These are phyloP conservation scores for Graphiopsis chlorocephala DNA, from an alignment of 2,329 filamentous ascomycete genomes.

Conservation along the genomic window DNA sequence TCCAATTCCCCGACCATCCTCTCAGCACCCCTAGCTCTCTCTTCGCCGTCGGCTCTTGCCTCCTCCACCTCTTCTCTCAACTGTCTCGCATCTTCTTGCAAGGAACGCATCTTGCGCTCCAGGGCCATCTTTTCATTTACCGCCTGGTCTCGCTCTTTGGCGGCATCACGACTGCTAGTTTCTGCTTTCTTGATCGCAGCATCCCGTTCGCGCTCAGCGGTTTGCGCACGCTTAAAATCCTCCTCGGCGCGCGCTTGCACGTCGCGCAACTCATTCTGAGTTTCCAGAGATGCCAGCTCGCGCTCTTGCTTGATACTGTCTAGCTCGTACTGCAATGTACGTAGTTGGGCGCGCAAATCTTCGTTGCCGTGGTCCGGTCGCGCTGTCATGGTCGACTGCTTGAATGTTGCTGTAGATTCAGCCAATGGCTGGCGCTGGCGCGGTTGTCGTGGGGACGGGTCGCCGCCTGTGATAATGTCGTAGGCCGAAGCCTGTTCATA, in stretches of 20 bases:
- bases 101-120: constrained; percentile 53
- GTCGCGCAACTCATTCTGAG: constrained; percentile 81
- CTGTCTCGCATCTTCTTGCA: constrained; percentile 68
- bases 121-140: constrained; percentile 55
- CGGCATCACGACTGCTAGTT: constrained; percentile 51
- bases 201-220: constrained; percentile 52
- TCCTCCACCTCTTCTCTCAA: constrained; percentile 83
- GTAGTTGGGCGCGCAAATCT: constrained; percentile 83
- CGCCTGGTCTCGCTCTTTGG: constrained; percentile 53
- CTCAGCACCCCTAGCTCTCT: constrained; percentile 10
- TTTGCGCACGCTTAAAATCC: constrained; percentile 67
- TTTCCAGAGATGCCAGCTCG: constrained; percentile 72
- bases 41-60: constrained; percentile 60
- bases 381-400: constrained; percentile 37
- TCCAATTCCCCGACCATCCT: constrained; percentile 55
- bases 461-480: constrained; percentile 48
- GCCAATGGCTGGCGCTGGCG: constrained; percentile 33
- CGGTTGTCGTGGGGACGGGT: constrained; percentile 30
- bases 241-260: constrained; percentile 77
- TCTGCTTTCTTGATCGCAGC: constrained; percentile 56
- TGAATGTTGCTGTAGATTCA: constrained; percentile 27
- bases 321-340: constrained; percentile 81
- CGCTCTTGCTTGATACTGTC: constrained; percentile 85
- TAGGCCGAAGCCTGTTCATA: constrained; percentile 42
- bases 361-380: constrained; percentile 56